Evolutionary conservation across 805 yeast species (phyloP).

Genomic region (Kodamaea neixiangensis): DNA sequence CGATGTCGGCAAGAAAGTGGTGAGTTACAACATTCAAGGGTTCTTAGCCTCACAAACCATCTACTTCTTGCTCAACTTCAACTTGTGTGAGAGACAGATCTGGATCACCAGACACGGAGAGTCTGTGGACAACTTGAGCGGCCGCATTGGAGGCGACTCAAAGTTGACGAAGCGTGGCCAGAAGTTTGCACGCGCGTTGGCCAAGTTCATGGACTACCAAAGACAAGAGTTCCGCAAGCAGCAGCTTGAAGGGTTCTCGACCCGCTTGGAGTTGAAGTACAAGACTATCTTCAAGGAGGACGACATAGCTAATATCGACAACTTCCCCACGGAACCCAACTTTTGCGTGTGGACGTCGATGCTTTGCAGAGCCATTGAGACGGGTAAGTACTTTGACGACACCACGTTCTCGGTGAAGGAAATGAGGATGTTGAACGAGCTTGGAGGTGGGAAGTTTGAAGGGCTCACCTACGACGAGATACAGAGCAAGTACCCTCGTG

Average conservation of each 20-base stretch:
- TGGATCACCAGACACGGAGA: constrained; percentile 98
- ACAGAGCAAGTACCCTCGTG: constrained; percentile 68
- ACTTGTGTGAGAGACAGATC: constrained; percentile 83
- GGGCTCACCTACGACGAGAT: constrained; percentile 93
- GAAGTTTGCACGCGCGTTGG: constrained; percentile 70
- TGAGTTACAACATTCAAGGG: constrained; percentile 83
- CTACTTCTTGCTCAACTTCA: constrained; percentile 81
- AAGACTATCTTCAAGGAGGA: constrained; percentile 29
- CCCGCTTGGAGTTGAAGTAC: constrained; percentile 46
- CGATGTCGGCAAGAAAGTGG: constrained; percentile 92
- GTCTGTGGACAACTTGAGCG: constrained; percentile 78
- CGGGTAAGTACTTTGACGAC: constrained; percentile 76
- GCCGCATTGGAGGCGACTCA: constrained; percentile 92
- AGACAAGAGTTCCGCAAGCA: constrained; percentile 64
- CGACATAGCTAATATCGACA: constrained; percentile 23
- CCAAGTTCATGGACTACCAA: constrained; percentile 72
- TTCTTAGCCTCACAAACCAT: constrained; percentile 92
- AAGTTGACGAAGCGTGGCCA: constrained; percentile 75
- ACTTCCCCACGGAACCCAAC: constrained; percentile 59
- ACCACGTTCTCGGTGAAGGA: constrained; percentile 75
- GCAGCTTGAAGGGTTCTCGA: constrained; percentile 57
- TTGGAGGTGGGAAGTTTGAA: constrained; percentile 91
- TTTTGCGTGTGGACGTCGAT: constrained; percentile 94
- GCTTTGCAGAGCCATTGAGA: constrained; percentile 75
- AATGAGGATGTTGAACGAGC: constrained; percentile 90